Evolutionary conservation across 441 rosid species (phyloP), one percentile per base, ranked within the genome.

Genomic region (Sinapis alba): DNA sequence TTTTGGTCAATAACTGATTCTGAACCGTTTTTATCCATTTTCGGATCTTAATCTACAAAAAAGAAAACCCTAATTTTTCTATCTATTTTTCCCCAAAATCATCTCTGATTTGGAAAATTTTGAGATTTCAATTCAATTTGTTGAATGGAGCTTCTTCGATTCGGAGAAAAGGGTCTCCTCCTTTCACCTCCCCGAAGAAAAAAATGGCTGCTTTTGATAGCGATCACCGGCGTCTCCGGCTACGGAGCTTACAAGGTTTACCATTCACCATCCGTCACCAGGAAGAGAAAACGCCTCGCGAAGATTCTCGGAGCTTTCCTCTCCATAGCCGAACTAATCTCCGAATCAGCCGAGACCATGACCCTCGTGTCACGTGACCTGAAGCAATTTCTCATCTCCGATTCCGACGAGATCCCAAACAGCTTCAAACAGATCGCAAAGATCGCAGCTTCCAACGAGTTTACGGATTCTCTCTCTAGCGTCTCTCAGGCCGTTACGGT

Each of bases 351-450:
- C 0, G 96, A 87, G 57, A 73, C 84, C 20, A 43, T 90, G 3
- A 79, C 80, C 53, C 60, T 92, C 63, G 87, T 96, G 23, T 88
- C 94, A 4, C 85, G 75, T 70, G 98, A 96, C 61, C 69, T 96
- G 80, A 92, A 85, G 61, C 76, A 56, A 47, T 96, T 96, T 63
- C 73, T 96, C 75, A 78, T 15, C 54, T 94, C 98, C 4, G 94
- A 90, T 74, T 88, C 98, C 0, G 91, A 94, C 64, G 78, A 88
- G 62, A 83, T 92, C 60, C 98, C 99, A 0, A 90, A 86, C 45
- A 92, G 98, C 69, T 81, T 94, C 75, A 92, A 76, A 79, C 98
- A 96, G 78, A 84, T 96, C 72, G 84, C 92, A 0, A 96, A 96
- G 84, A 85, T 96, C 64, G 83, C 84, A 0, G 85, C 50, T 21